phyloP scores from a whole-genome alignment of 2,329 filamentous ascomycete genomes.

The Waltergamsia citrina region DNA sequence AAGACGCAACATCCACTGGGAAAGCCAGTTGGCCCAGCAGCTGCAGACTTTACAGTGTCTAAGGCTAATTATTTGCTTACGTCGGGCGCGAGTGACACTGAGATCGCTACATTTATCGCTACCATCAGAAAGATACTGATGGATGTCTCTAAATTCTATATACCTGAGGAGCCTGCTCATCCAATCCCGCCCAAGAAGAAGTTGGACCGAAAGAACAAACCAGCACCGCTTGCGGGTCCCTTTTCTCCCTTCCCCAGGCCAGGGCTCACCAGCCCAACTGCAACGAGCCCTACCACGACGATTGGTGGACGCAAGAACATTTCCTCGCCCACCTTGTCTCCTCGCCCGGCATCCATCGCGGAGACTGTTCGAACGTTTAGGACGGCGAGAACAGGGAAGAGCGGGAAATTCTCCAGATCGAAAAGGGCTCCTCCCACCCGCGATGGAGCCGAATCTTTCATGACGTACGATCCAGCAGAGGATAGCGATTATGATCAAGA shows the following conservation, averaged over 20 bases:
- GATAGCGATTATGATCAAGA: slow-evolving; percentile 36
- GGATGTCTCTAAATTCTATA: slow-evolving; percentile 28
- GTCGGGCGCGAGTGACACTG: slow-evolving; percentile 40
- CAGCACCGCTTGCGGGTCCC: slow-evolving; percentile 16
- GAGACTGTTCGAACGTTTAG: slow-evolving; percentile 21
- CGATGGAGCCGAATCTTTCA: slow-evolving; percentile 18
- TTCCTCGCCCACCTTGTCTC: slow-evolving; percentile 5
- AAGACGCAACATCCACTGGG: not conserved
- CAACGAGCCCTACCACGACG: slow-evolving; percentile 6
- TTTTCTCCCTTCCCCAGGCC: slow-evolving; percentile 20
- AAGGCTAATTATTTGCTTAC: slow-evolving; percentile 49
- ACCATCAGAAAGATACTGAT: slow-evolving; percentile 36
- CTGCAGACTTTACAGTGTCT: slow-evolving; percentile 27
- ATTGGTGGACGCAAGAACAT: not conserved
- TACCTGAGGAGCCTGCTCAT: slow-evolving; percentile 21
- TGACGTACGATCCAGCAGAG: slow-evolving; percentile 23
- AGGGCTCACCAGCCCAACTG: slow-evolving; percentile 10
- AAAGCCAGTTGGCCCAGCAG: slow-evolving; percentile 7
- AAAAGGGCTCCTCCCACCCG: not conserved
- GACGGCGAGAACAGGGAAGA: slow-evolving; percentile 14
- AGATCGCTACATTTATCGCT: slow-evolving; percentile 44
- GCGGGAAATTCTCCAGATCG: slow-evolving; percentile 3
- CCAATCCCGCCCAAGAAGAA: slow-evolving; percentile 7
- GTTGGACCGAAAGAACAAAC: slow-evolving; percentile 11
- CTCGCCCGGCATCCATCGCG: slow-evolving; percentile 19